phyloP scores from a whole-genome alignment of 2,329 filamentous ascomycete species.

The Ascochyta koolunga region DNA sequence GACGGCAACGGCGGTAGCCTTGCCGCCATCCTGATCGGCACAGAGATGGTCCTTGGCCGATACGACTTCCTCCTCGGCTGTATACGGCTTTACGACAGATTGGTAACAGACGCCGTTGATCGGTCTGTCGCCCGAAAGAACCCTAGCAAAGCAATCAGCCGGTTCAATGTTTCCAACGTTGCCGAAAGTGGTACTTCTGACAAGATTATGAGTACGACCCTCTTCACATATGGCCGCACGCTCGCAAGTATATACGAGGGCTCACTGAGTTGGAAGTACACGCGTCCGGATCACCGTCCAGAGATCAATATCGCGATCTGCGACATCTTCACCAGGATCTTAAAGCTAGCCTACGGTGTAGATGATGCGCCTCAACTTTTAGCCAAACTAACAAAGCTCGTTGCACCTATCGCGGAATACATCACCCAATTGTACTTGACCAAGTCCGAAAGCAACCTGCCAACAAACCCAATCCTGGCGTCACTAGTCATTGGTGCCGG shows the following conservation, averaged over 20 bases:
- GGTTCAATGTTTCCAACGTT: conserved; percentile 54
- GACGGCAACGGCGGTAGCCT: conserved; percentile 79
- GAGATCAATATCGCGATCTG: conserved; percentile 72
- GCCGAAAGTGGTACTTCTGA: conserved; percentile 77
- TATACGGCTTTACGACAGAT: conserved; percentile 72
- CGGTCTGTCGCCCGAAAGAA: conserved; percentile 71
- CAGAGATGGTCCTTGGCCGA: conserved; percentile 77
- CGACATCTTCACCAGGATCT: conserved; percentile 71
- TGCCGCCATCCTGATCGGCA: conserved; percentile 76
- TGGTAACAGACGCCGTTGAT: conserved; percentile 76
- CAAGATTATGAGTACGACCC: conserved; percentile 73
- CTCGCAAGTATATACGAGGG: conserved; percentile 86
- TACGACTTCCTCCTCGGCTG: conserved; percentile 80
- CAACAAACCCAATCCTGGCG: conserved; percentile 77
- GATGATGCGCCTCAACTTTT: conserved; percentile 62
- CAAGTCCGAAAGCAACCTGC: conserved; percentile 70
- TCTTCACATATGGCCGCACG: conserved; percentile 74
- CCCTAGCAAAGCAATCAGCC: conserved; percentile 57
- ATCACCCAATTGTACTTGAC: conserved; percentile 79
- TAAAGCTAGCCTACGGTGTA: conserved; percentile 76
- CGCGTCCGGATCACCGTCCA: conserved; percentile 69
- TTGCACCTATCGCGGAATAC: conserved; percentile 76
- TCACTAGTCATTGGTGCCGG: conserved; percentile 65
- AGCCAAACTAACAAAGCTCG: conserved; percentile 63
- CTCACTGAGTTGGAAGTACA: conserved; percentile 84